Percentiles rank a stretch among this genome's conserved stretches.
Conservation (phyloP, 1,139 yeast species). For the Arxiozyma bovina region DNA sequence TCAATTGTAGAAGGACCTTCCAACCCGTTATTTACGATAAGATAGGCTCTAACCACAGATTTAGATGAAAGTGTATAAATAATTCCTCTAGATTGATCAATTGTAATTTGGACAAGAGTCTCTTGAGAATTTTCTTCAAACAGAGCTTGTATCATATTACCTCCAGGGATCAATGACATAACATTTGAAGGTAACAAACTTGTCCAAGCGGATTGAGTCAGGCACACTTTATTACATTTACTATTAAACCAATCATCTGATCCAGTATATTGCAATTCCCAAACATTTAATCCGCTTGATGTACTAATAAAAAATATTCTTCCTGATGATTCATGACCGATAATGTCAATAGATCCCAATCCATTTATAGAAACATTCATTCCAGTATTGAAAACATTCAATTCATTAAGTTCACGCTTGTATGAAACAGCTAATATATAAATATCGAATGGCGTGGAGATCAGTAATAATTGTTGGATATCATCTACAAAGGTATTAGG, state of each 20-base stretch:
- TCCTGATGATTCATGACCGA: conserved; percentile 53
- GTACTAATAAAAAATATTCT: conserved; percentile 78
- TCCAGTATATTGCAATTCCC: conserved; percentile 83
- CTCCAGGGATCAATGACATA: conserved; percentile 37
- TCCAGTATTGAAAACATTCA: conserved; percentile 75
- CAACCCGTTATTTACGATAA: conserved; percentile 37
- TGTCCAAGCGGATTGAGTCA: conserved; percentile 60
- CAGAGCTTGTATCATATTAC: conserved; percentile 34
- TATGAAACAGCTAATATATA: conserved; percentile 68
- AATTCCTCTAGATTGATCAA: conserved; percentile 70
- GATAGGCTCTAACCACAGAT: conserved; percentile 76
- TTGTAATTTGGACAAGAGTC: conserved; percentile 50
- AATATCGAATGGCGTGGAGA: conserved; percentile 75
- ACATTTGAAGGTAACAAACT: conserved; percentile 44
- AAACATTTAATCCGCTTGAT: conserved; percentile 68
- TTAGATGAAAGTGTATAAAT: conserved; percentile 76
- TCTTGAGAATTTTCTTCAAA: conserved; percentile 41
- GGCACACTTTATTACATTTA: conserved; percentile 72
- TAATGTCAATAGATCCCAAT: conserved; percentile 56
- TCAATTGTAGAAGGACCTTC: conserved; percentile 33
- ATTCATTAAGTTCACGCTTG: conserved; percentile 40
- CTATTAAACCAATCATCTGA: conserved; percentile 83
- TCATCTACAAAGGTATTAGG: conserved; percentile 70
- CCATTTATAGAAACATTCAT: conserved; percentile 77
- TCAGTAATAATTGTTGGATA: conserved; percentile 61